phyloP scores from a whole-genome alignment of 2,329 filamentous ascomycete genomes.

The Sporothrix schenckii region DNA sequence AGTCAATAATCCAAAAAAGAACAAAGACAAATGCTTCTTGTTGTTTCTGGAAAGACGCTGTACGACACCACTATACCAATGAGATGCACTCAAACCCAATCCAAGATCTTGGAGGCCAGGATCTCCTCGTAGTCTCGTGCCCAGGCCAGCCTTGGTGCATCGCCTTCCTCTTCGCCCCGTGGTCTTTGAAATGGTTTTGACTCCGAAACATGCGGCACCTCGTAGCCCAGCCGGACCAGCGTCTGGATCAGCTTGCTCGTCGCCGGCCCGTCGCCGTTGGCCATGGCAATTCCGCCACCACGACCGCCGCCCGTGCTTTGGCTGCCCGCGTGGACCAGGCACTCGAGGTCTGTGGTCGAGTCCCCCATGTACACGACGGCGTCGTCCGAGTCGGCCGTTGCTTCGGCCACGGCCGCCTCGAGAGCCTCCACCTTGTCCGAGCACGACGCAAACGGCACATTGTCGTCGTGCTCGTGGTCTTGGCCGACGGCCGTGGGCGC shows the following conservation, averaged over 20 bases:
- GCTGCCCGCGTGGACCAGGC: slow-evolving; percentile 46
- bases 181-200: slow-evolving; percentile 8
- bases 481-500: slow-evolving; percentile 31
- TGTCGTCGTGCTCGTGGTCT: slow-evolving; percentile 33
- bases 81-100: not conserved
- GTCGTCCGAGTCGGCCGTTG: not conserved
- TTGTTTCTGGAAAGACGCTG: not conserved
- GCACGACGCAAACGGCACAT: slow-evolving; percentile 45
- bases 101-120: slow-evolving; percentile 37
- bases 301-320: slow-evolving; percentile 37
- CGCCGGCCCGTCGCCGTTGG: slow-evolving; percentile 38
- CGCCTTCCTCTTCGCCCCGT: not conserved
- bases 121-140: slow-evolving; percentile 52
- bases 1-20: not conserved
- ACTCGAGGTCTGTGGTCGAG: slow-evolving; percentile 60
- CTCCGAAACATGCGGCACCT: slow-evolving; percentile 46
- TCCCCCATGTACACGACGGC: slow-evolving; percentile 59
- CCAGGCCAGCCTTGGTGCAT: slow-evolving; percentile 44
- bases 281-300: slow-evolving; percentile 51
- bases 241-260: slow-evolving; percentile 44
- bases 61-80: not conserved
- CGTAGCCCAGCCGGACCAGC: slow-evolving; percentile 45
- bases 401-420: slow-evolving; percentile 39
- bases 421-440: slow-evolving; percentile 53
- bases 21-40: slow-evolving; percentile 1